These are phyloP conservation scores for Apium graveolens DNA, from an alignment of 129 eudicot genomes.

Conservation along the genomic window DNA sequence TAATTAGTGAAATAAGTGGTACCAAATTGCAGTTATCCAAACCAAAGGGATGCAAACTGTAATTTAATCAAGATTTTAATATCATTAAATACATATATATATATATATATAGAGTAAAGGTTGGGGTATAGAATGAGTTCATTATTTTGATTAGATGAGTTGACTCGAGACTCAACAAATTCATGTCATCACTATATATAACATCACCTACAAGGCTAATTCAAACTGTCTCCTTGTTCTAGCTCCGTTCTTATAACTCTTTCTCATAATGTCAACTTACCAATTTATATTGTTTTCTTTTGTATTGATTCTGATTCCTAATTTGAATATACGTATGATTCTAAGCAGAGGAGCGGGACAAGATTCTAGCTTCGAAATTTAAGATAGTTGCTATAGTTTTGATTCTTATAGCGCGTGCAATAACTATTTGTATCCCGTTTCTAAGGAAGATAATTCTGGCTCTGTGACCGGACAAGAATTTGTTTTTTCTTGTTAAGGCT, in stretches of 20 bases:
- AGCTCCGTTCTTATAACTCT: not conserved
- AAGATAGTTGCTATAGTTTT: slow-evolving; percentile 27
- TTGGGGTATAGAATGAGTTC: not conserved
- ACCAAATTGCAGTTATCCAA: no score
- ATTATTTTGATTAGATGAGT: not conserved
- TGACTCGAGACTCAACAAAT: not conserved
- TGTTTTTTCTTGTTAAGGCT: slow-evolving; percentile 28
- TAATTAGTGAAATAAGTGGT: no score
- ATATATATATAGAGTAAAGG: no score
- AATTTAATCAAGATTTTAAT: no score
- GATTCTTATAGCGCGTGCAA: slow-evolving; percentile 30
- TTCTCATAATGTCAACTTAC: not conserved
- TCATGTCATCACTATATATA: no score
- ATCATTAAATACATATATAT: no score
- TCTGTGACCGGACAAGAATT: slow-evolving; percentile 23
- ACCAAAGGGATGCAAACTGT: no score
- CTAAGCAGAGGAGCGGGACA: slow-evolving; percentile 1
- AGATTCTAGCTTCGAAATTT: slow-evolving; percentile 5
- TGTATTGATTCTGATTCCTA: not conserved
- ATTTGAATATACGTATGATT: slow-evolving; percentile 18
- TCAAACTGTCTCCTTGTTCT: not conserved
- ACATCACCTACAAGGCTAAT: not conserved
- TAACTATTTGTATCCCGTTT: slow-evolving; percentile 41
- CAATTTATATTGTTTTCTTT: not conserved
- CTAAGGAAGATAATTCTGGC: slow-evolving; percentile 18